Base-by-base conservation (phyloP, 73 alveolate genomes). In the Paramecium bursaria region DNA sequence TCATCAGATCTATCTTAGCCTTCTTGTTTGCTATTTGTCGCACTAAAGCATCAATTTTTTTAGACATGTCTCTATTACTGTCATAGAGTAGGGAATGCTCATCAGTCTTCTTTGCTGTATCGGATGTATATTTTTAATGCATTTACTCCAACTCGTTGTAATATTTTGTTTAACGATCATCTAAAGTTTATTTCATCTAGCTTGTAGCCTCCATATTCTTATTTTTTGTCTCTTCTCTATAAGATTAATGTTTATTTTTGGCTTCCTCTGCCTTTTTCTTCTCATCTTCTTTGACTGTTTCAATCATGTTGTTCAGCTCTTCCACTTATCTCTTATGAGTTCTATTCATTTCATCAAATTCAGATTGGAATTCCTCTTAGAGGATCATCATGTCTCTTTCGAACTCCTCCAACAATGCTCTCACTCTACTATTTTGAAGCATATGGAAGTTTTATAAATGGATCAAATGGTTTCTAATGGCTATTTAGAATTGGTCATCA, bases 401-500 rank as follows among this genome's bases (percentile, higher is more conserved):
- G 54, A 95, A 96, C 86, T 96, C 99, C 86, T 94, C 98, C 60
- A 93, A 94, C 54, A 96, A 90, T 4, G 98, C 99, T 91, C 96
- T 93, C 26, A 93, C 80, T 76, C 99, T 79, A 29, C 98, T 53
- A 47, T 92, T 97, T 86, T 92, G 95, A 51, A 96, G 88, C 17
- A 76, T 82, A 53, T 95, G 92, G 35, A 96, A 92, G 55, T 96
- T 95, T 55, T 96, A 97, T 2, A 96, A 92, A 82, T 96, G 98
- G 9, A 96, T 96, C 85, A 95, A 85, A 75, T 95, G 98, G 82
- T 96, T 96, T 52, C 98, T 91, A 48, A 96, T 88, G 42, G 99
- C 99, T 87, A 96, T 96, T 88, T 96, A 93, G 88, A 94, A 95
- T 85, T 96, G 95, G 75, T 96, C 99, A 79, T 96, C 99, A 42